phyloP scores from a whole-genome alignment of 2,329 filamentous ascomycete genomes.

The Xylariomycetidae sp. region DNA sequence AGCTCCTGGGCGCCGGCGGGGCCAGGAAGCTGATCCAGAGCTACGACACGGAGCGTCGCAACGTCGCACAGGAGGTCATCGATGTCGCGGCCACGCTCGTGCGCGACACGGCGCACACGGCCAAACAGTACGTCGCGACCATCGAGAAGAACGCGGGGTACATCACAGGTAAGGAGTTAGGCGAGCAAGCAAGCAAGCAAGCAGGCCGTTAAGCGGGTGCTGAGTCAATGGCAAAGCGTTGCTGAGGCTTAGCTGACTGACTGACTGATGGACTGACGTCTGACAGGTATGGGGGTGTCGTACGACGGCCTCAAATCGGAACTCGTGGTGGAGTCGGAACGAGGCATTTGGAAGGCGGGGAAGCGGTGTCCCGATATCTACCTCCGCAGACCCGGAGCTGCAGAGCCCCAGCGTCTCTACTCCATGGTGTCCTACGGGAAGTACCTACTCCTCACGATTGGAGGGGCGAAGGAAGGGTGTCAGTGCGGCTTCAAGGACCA shows the following conservation, averaged over 20 bases:
- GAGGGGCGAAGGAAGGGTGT: conserved; percentile 3
- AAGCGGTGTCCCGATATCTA: conserved; percentile 33
- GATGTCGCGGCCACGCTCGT: conserved; percentile 42
- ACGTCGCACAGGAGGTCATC: conserved; percentile 40
- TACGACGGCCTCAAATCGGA: conserved; percentile 32
- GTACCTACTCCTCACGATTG: conserved; percentile 22
- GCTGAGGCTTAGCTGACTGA: too few relatives aligned
- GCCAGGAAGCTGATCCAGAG: conserved; percentile 30
- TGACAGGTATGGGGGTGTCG: conserved; percentile 37
- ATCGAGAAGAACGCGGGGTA: conserved; percentile 44
- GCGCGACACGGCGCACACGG: conserved; percentile 37
- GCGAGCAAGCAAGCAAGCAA: too few relatives aligned
- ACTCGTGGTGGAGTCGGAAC: conserved; percentile 27
- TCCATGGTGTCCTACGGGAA: conserved; percentile 27
- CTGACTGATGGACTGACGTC: too few relatives aligned
- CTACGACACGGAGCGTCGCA: conserved; percentile 40
- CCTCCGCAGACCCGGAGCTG: conserved; percentile 10
- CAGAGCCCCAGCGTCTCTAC: conserved; percentile 26
- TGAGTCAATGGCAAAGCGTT: too few relatives aligned
- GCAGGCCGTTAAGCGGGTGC: too few relatives aligned
- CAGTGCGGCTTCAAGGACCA: conserved; percentile 5
- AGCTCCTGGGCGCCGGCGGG: conserved; percentile 15
- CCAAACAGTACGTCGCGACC: conserved; percentile 41
- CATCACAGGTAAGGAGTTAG: conserved; percentile 42
- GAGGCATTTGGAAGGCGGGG: conserved; percentile 34